Percentiles rank a stretch among this genome's conserved stretches.
These are phyloP conservation scores for Russula abietina DNA, from an alignment of 768 basidiomycete species.

Conservation along the genomic window DNA sequence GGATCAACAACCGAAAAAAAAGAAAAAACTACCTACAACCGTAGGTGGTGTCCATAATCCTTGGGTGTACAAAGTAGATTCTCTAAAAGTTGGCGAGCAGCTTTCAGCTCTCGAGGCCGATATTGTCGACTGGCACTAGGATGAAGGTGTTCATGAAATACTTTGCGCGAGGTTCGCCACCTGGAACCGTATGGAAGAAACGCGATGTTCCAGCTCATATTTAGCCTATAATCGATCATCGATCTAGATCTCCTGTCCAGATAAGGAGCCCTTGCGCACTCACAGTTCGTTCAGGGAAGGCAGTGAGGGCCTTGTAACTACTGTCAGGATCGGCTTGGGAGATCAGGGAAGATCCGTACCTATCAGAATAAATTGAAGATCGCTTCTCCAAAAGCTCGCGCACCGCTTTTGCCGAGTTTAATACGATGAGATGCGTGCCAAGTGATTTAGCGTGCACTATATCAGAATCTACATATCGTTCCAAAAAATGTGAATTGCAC, in stretches of 20 bases:
- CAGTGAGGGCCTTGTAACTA: constrained; percentile 10
- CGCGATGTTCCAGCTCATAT: constrained; percentile 20
- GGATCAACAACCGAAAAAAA: constrained; percentile 1
- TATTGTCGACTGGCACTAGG: constrained; percentile 15
- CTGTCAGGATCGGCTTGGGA: background rate
- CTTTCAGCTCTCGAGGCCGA: constrained; percentile 15
- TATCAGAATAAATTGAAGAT: constrained; percentile 24
- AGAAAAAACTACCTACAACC: constrained; percentile 11
- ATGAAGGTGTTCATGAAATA: constrained; percentile 19
- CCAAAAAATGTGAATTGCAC: background rate
- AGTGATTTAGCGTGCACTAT: constrained; percentile 20
- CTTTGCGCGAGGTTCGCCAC: constrained; percentile 17
- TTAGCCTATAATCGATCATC: no score
- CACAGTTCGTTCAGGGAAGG: constrained; percentile 18
- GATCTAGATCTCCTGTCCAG: no score
- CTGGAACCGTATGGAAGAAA: constrained; percentile 19
- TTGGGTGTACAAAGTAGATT: constrained; percentile 18
- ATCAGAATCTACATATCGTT: constrained; percentile 20
- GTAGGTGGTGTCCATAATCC: constrained; percentile 14
- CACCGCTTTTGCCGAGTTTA: constrained; percentile 36
- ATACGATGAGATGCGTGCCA: constrained; percentile 19
- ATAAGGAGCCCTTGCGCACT: no score
- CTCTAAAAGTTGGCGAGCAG: constrained; percentile 17
- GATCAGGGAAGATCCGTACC: background rate
- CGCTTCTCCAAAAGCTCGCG: constrained; percentile 24